Percentiles rank a stretch among this genome's conserved stretches.
Evolutionary conservation across 371 early-diverging fungal genomes (phyloP).

Genomic region (Thermomucor indicae-seudaticae): DNA sequence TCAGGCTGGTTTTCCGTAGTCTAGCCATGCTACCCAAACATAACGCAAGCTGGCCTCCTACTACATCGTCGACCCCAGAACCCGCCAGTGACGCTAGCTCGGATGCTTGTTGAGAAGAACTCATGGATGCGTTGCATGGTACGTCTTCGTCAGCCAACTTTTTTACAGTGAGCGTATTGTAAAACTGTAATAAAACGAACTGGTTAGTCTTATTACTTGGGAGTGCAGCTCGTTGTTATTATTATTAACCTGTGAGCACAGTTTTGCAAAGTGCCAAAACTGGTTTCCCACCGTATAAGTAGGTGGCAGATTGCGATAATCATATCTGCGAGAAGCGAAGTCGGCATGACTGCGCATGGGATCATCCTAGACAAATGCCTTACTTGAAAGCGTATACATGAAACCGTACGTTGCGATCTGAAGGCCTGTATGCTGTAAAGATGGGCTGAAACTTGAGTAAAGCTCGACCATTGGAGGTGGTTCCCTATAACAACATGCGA

Average conservation of each 20-base stretch:
- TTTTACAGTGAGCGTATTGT: slow-evolving; percentile 56
- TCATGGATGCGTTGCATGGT: slow-evolving; percentile 25
- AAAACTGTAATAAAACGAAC: slow-evolving; percentile 32
- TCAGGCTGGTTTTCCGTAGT: slow-evolving; percentile 69
- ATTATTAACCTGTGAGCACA: slow-evolving; percentile 53
- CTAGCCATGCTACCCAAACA: slow-evolving; percentile 65
- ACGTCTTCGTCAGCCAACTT: slow-evolving; percentile 50
- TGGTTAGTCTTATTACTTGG: not conserved
- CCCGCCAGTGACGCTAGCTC: slow-evolving; percentile 25
- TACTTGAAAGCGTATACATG: slow-evolving; percentile 72
- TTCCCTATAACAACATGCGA: no score
- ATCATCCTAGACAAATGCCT: slow-evolving; percentile 12
- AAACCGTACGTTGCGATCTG: slow-evolving; percentile 50
- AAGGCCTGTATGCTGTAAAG: slow-evolving; percentile 51
- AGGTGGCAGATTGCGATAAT: slow-evolving; percentile 61
- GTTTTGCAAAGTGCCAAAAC: slow-evolving; percentile 50
- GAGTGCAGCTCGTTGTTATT: not conserved
- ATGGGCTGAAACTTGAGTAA: slow-evolving; percentile 71
- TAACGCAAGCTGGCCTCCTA: slow-evolving; percentile 57
- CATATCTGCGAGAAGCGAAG: slow-evolving; percentile 42
- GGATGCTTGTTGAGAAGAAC: slow-evolving; percentile 21
- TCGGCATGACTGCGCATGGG: not conserved
- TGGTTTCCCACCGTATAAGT: slow-evolving; percentile 65
- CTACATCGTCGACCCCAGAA: slow-evolving; percentile 38
- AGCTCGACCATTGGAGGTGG: slow-evolving; percentile 87